These are phyloP conservation scores for Didymellaceae sp. DNA, from an alignment of 2,329 filamentous ascomycete species.

Conservation along the genomic window DNA sequence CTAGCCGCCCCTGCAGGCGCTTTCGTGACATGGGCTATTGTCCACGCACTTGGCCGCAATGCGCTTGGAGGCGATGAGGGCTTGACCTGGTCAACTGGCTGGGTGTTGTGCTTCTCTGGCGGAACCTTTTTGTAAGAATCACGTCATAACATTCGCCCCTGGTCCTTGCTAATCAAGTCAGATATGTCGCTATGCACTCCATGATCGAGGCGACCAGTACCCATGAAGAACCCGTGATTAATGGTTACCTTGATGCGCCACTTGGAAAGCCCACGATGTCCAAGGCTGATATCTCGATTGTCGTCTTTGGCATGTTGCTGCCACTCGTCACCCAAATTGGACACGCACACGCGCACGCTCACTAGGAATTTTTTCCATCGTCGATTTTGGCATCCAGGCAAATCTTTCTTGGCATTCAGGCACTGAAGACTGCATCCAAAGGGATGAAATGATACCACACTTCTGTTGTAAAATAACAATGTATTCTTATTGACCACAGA, in stretches of 20 bases:
- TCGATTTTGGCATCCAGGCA: too few relatives aligned
- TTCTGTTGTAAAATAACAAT: slow-evolving; percentile 14
- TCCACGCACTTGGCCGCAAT: slow-evolving; percentile 73
- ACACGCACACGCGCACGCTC: slow-evolving; percentile 61
- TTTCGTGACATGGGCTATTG: slow-evolving; percentile 79
- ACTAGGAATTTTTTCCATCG: slow-evolving; percentile 44
- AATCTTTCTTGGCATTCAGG: too few relatives aligned
- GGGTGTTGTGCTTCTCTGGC: slow-evolving; percentile 91
- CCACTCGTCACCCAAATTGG: slow-evolving; percentile 80
- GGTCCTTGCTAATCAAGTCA: slow-evolving; percentile 49
- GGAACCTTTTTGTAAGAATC: slow-evolving; percentile 88
- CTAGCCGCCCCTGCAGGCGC: slow-evolving; percentile 88
- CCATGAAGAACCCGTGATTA: slow-evolving; percentile 46
- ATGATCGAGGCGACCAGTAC: slow-evolving; percentile 77
- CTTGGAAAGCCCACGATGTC: slow-evolving; percentile 57
- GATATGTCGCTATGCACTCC: slow-evolving; percentile 97
- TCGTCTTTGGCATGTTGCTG: slow-evolving; percentile 77
- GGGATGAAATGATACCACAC: slow-evolving; percentile 14
- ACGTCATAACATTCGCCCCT: not conserved
- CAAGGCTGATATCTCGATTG: slow-evolving; percentile 62
- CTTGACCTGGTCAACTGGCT: slow-evolving; percentile 87
- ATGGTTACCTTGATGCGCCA: slow-evolving; percentile 63
- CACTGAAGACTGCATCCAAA: too few relatives aligned
- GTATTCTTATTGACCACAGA: not conserved
- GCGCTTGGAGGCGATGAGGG: slow-evolving; percentile 63